phyloP scores from a whole-genome alignment of 306 rosid genomes.

The Acacia confusa region DNA sequence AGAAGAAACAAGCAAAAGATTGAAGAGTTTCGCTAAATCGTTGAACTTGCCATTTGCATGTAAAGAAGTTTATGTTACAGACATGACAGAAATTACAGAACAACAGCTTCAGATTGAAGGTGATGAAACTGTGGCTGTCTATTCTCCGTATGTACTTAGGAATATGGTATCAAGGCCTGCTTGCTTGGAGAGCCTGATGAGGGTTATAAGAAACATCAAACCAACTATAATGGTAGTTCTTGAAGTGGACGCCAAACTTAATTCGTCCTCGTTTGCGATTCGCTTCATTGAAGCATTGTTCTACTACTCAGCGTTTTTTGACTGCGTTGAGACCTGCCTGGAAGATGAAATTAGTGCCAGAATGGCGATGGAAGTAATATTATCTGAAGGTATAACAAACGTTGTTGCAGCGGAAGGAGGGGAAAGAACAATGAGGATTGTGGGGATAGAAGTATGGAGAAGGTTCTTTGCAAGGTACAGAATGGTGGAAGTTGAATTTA shows the following conservation, averaged over 20 bases:
- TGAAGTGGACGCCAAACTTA: slow-evolving; percentile 65
- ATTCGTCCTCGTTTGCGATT: slow-evolving; percentile 60
- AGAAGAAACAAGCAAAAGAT: slow-evolving; percentile 53
- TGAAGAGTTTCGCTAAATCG: slow-evolving; percentile 54
- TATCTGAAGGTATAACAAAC: slow-evolving; percentile 46
- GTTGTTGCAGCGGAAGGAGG: slow-evolving; percentile 59
- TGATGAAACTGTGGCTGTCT: slow-evolving; percentile 58
- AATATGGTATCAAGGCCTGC: slow-evolving; percentile 50
- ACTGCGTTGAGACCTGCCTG: slow-evolving; percentile 53
- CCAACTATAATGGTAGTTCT: slow-evolving; percentile 60
- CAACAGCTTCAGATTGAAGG: slow-evolving; percentile 45
- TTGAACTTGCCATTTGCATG: slow-evolving; percentile 62
- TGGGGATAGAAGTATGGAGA: slow-evolving; percentile 79
- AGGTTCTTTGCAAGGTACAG: slow-evolving; percentile 61
- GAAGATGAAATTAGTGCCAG: slow-evolving; percentile 35
- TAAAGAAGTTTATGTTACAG: slow-evolving; percentile 42
- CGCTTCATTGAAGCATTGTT: slow-evolving; percentile 73
- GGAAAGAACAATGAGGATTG: slow-evolving; percentile 53
- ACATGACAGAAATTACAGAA: slow-evolving; percentile 50
- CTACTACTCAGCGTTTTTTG: slow-evolving; percentile 54
- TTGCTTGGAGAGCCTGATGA: slow-evolving; percentile 70
- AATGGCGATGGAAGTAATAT: slow-evolving; percentile 35
- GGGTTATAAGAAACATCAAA: slow-evolving; percentile 48
- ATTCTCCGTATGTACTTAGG: slow-evolving; percentile 47
- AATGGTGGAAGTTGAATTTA: slow-evolving; percentile 59